These are phyloP conservation scores for Candida ascalaphidarum DNA, from an alignment of 805 yeast species.

Conservation along the genomic window DNA sequence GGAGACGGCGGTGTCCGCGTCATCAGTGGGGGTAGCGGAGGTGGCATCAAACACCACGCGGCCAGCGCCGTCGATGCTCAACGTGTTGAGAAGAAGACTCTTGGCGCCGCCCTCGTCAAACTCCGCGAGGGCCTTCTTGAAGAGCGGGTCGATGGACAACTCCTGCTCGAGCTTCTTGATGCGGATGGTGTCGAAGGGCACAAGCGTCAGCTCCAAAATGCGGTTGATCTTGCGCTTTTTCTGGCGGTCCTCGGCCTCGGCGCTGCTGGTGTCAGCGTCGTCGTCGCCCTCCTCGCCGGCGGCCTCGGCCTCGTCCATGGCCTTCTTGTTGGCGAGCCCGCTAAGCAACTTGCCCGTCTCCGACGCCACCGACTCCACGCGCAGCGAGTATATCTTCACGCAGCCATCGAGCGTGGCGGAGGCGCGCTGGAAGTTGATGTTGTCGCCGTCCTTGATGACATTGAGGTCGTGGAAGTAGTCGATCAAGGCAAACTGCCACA, in stretches of 20 bases:
- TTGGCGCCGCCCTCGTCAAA: constrained; percentile 83
- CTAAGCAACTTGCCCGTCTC: constrained; percentile 81
- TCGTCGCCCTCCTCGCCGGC: constrained; percentile 13
- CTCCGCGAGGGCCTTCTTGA: constrained; percentile 66
- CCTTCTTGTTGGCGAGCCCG: constrained; percentile 46
- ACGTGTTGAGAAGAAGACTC: constrained; percentile 54
- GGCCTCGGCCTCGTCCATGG: constrained; percentile 17
- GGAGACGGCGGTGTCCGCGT: constrained; percentile 1
- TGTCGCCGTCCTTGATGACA: constrained; percentile 23
- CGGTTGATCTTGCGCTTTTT: constrained; percentile 10
- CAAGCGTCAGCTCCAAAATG: constrained; percentile 12
- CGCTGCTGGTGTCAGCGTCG: constrained; percentile 8
- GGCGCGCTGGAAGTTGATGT: constrained; percentile 82
- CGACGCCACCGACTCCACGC: constrained; percentile 86
- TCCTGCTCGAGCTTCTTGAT: constrained; percentile 57
- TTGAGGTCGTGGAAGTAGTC: constrained; percentile 46
- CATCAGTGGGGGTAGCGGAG: constrained; percentile 16
- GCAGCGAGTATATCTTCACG: constrained; percentile 82
- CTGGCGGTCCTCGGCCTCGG: constrained; percentile 8
- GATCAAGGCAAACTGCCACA: constrained; percentile 44
- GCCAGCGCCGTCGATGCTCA: constrained; percentile 43
- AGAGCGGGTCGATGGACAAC: constrained; percentile 61
- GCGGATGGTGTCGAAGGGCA: constrained; percentile 37
- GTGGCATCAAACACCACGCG: constrained; percentile 63
- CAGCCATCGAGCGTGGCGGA: constrained; percentile 91